These are phyloP conservation scores for Neofusicoccum kwambonambiense DNA, from an alignment of 2,329 filamentous ascomycete genomes.

Conservation along the genomic window DNA sequence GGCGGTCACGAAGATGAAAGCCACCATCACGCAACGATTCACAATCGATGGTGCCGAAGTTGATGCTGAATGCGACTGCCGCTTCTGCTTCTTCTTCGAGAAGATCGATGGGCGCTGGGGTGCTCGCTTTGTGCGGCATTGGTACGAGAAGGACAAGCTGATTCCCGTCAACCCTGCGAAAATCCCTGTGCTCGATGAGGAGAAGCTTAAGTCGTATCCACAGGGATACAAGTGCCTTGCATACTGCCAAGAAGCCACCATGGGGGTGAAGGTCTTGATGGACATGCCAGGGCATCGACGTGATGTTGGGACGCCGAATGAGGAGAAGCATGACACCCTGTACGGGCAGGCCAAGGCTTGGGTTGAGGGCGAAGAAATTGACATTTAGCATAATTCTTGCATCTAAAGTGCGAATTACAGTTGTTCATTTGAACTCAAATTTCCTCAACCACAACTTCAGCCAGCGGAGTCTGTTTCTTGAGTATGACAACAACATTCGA, in stretches of 20 bases:
- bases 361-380: neutral
- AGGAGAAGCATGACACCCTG: neutral
- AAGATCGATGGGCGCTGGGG: constrained; percentile 31
- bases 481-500: no score
- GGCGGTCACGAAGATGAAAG: constrained; percentile 52
- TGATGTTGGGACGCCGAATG: neutral
- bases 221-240: neutral
- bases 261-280: neutral
- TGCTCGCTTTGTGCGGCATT: neutral
- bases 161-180: neutral
- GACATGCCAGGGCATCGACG: neutral
- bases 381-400: neutral
- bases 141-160: neutral
- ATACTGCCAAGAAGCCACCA: neutral
- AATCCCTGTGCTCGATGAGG: neutral
- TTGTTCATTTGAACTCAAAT: no score
- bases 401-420: no score
- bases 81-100: constrained; percentile 31
- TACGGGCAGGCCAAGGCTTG: neutral
- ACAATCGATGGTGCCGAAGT: constrained; percentile 42
- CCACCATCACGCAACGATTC: constrained; percentile 52
- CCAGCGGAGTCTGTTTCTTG: no score
- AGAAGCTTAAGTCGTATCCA: neutral
- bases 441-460: no score
- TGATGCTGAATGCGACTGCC: constrained; percentile 49